Evolutionary conservation across 257 asterid genomes (phyloP), one percentile per base, ranked within the genome.

Genomic region (Nicotiana paniculata): DNA sequence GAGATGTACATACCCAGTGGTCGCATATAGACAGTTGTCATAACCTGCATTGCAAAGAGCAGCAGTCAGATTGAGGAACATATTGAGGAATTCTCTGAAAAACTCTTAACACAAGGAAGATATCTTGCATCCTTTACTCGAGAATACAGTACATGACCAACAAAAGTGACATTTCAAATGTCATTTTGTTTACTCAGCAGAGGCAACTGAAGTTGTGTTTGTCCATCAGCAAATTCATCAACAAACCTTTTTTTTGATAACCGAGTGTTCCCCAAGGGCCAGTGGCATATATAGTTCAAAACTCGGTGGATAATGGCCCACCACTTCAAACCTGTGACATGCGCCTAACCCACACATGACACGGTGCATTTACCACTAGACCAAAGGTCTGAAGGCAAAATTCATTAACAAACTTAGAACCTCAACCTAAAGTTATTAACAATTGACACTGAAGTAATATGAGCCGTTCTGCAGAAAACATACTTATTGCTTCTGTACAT

Each of bases 21-120:
- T 86, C 90, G 66, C 81, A 77, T 92, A 95, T 53, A 95, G 54
- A 89, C 99, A 95, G 86, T 91, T 90, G 83, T 95, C 99, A 12
- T 93, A 95, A 85, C 97, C 99, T 95, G 97, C 88, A 87, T 17
- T 74, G 43, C 48, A 13, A 30, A 48, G 51, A 26, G 13, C 46
- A 48, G 43, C 15, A 33, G 51, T 66, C 63, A 48, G 79, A 64
- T 6, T 21, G 24, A 0, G 18, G 18, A 28, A 26, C 33, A 63
- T 62, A 26, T 63, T 10, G 18, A 15, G 15, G 18, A 63, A 4
- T 63, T 63, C 17, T 63, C 1, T 72, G 59, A 58, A 69, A 82
- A 55, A 85, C 12, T 16, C 79, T 77, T 1, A 8, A 74, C 66
- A 79, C 37, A 51, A 79, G 26, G 32, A 39, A 26, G 9, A 18